These are phyloP conservation scores for Cladosporium sp. DNA, from an alignment of 2,329 filamentous ascomycete genomes.

Conservation along the genomic window DNA sequence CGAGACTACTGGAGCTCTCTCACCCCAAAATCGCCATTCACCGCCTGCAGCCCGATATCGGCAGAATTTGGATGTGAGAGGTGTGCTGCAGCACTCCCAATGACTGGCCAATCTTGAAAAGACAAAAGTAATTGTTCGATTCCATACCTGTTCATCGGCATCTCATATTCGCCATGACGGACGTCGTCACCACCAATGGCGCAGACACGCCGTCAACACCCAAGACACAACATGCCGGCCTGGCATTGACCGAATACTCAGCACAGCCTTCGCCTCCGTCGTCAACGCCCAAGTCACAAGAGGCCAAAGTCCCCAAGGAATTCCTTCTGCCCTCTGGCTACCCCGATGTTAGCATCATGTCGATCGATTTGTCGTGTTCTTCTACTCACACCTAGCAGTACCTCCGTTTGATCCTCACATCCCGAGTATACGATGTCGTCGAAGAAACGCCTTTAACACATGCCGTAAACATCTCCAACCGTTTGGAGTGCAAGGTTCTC, in stretches of 20 bases:
- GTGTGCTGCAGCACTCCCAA: neutral
- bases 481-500: constrained; percentile 86
- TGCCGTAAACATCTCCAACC: constrained; percentile 85
- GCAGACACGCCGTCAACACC: constrained; percentile 39
- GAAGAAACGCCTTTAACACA: constrained; percentile 75
- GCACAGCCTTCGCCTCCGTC: constrained; percentile 60
- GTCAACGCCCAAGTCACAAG: constrained; percentile 46
- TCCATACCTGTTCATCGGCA: too few species aligned
- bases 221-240: constrained; percentile 33
- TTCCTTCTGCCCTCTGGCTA: constrained; percentile 63
- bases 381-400: constrained; percentile 55
- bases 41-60: constrained; percentile 8
- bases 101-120: constrained; percentile 4
- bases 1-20: too few species aligned
- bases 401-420: constrained; percentile 85
- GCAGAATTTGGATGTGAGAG: constrained; percentile 5
- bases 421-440: constrained; percentile 96
- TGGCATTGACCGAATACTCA: constrained; percentile 67
- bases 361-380: neutral
- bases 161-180: constrained; percentile 19
- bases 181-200: constrained; percentile 34
- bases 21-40: too few species aligned
- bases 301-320: constrained; percentile 54
- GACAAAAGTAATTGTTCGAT: neutral
- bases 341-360: constrained; percentile 54